Conservation (phyloP, 129 eudicot genomes). For the Helianthus tuberosus region DNA sequence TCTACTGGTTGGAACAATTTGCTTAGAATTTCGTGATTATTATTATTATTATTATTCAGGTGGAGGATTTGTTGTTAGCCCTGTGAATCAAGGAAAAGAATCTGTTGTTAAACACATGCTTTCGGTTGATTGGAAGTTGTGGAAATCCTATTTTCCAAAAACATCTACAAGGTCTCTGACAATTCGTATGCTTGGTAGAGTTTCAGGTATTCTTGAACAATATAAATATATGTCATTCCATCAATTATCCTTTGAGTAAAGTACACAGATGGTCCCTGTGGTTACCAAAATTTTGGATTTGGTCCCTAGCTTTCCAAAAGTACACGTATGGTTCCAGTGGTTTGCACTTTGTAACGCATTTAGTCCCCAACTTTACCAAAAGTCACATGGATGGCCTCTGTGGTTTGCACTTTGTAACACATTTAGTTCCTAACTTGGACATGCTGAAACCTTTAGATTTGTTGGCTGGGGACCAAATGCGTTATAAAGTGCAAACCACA, state of each 20-base stretch:
- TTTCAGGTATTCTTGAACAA: constrained; percentile 51
- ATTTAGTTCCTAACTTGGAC: too few species aligned
- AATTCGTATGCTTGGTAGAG: constrained; percentile 69
- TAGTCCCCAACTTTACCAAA: too few species aligned
- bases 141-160: constrained; percentile 60
- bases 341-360: too few species aligned
- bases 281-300: too few species aligned
- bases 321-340: too few species aligned
- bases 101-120: constrained; percentile 94
- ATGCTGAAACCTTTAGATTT: too few species aligned
- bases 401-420: too few species aligned
- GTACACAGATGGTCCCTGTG: too few species aligned
- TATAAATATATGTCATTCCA: neutral
- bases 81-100: constrained; percentile 63
- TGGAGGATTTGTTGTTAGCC: constrained; percentile 76
- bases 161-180: constrained; percentile 63
- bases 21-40: neutral
- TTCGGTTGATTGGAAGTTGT: constrained; percentile 77
- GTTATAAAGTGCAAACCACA: too few species aligned
- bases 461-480: too few species aligned
- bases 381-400: too few species aligned
- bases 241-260: neutral
- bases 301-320: too few species aligned
- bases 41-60: constrained; percentile 39
- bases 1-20: neutral